Conservation (phyloP, 2,329 filamentous ascomycete genomes). For the Fusarium lyarnte region DNA sequence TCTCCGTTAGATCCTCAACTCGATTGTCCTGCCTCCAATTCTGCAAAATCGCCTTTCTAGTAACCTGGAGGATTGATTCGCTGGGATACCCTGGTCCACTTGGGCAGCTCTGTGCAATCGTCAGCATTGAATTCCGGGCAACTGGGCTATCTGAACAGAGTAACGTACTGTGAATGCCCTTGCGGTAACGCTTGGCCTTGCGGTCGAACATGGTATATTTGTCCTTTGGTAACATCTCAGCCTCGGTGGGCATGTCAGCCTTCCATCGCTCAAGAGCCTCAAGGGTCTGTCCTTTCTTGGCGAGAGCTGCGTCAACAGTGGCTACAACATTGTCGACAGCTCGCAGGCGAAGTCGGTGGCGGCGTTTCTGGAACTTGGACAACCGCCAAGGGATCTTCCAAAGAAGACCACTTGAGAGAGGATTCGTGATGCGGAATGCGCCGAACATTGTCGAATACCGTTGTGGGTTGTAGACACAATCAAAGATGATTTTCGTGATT, state of each 20-base stretch:
- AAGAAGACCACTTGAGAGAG: conserved; percentile 81
- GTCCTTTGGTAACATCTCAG: conserved; percentile 94
- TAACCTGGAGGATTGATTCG: conserved; percentile 94
- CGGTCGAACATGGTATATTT: conserved; percentile 99
- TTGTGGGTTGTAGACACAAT: conserved; percentile 13
- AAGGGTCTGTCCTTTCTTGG: conserved; percentile 74
- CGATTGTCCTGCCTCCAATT: conserved; percentile 6
- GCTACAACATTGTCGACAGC: conserved; percentile 89
- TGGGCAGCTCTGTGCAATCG: conserved; percentile 71
- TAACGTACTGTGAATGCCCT: conserved; percentile 93
- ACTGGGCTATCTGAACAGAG: background rate
- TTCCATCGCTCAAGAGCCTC: conserved; percentile 92
- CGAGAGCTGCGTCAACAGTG: conserved; percentile 81
- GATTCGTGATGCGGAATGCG: conserved; percentile 80
- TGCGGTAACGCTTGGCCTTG: conserved; percentile 94
- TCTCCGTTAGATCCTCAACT: conserved; percentile 29
- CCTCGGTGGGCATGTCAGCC: conserved; percentile 92
- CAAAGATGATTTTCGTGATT: conserved; percentile 23
- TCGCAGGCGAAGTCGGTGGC: conserved; percentile 83
- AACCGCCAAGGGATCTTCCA: conserved; percentile 99
- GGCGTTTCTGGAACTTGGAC: conserved; percentile 88
- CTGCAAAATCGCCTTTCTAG: conserved; percentile 60
- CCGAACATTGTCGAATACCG: conserved; percentile 74
- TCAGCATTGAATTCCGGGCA: conserved; percentile 29
- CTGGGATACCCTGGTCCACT: conserved; percentile 97